phyloP scores from a whole-genome alignment of 257 asterid genomes.

The Solanum pennellii region DNA sequence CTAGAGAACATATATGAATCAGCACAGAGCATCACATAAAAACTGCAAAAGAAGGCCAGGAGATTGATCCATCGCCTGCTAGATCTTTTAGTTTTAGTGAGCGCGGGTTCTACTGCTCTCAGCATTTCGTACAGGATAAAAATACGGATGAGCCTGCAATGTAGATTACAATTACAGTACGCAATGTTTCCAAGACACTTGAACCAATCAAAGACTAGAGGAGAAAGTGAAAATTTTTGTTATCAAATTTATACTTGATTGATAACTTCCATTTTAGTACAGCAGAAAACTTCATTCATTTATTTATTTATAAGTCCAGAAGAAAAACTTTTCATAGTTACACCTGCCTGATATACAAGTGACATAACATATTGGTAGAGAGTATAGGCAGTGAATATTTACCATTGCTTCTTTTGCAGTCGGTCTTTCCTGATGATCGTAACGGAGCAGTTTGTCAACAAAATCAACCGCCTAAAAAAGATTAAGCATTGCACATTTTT shows the following conservation, averaged over 20 bases:
- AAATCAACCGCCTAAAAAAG: constrained; percentile 72
- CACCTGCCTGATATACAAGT: neutral
- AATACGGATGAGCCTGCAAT: constrained; percentile 88
- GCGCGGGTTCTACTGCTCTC: constrained; percentile 73
- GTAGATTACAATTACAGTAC: neutral
- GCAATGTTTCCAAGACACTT: neutral
- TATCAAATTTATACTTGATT: neutral
- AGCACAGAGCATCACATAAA: neutral
- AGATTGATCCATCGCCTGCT: neutral
- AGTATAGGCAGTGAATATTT: neutral
- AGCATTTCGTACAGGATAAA: constrained; percentile 64
- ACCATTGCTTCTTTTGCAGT: constrained; percentile 98
- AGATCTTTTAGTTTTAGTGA: constrained; percentile 29
- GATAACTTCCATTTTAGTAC: neutral
- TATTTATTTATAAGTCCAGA: neutral
- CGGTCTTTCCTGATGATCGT: constrained; percentile 92
- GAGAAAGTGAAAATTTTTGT: neutral
- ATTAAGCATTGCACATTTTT: neutral
- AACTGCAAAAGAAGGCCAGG: neutral
- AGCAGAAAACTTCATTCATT: neutral
- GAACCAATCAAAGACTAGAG: neutral
- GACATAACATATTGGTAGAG: neutral
- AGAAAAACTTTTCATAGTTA: neutral
- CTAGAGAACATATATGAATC: neutral
- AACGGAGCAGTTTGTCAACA: constrained; percentile 84